Evolutionary conservation across 768 basidiomycete species (phyloP), one percentile per base, ranked within the genome.

Genomic region (Boletus coccyginus): DNA sequence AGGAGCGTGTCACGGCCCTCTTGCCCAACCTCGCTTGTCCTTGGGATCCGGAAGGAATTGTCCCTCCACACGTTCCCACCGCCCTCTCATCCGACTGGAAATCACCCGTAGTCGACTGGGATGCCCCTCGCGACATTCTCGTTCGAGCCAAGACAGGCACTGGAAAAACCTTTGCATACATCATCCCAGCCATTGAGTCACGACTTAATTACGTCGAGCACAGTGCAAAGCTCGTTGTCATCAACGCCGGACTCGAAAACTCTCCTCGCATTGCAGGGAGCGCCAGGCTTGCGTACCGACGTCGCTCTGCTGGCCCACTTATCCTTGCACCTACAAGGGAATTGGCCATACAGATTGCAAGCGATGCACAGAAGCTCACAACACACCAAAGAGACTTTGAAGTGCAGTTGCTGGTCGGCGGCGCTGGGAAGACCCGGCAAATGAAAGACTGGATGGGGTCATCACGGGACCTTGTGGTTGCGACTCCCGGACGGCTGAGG

Each of bases 321-420:
- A 79, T 98, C 62, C 85, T 98, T 69, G 91, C 86, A 24, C 93
- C 94, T 3, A 97, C 94, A 5, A 83, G 94, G 50, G 94, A 98
- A 67, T 75, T 93, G 43, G 94, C 94, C 7, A 86, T 87, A 1
- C 92, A 94, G 70, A 96, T 95, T 58, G 93, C 93, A 24, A 83
- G 81, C 21, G 92, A 96, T 67, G 92, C 93, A 2, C 65, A 80
- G 29, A 83, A 82, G 60, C 73, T 95, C 21, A 80, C 84, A 1
- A 65, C 73, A 2, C 80, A 87, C 67, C 83, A 90, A 61, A 66
- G 71, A 3, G 82, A 80, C 27, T 82, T 92, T 59, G 79, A 86
- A 53, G 88, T 92, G 31, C 79, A 82, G 57, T 71, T 95, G 14
- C 79, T 96, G 44, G 83, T 88, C 47, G 95, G 94, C 12, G 94